phyloP scores from a whole-genome alignment of 371 early-diverging fungal species.

The Mortierella sp. region DNA sequence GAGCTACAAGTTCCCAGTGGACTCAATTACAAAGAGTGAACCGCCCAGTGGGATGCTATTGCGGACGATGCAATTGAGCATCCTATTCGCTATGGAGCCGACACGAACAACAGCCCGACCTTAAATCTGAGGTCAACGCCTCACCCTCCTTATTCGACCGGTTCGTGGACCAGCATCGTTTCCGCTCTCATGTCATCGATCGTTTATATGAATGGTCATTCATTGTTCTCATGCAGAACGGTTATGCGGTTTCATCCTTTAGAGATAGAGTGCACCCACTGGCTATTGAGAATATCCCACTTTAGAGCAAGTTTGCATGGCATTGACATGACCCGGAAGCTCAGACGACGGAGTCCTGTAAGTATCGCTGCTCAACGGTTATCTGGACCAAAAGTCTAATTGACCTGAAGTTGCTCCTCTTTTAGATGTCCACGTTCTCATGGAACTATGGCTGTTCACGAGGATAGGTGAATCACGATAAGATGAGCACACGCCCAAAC shows the following conservation, averaged over 20 bases:
- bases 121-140: not conserved
- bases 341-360: not conserved
- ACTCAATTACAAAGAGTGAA: too few species aligned
- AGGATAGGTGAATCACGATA: not conserved
- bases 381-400: too few species aligned
- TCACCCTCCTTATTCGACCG: not conserved
- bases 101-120: constrained; percentile 6
- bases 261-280: too few species aligned
- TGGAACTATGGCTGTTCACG: not conserved
- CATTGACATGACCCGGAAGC: not conserved
- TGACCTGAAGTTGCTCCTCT: not conserved
- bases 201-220: not conserved
- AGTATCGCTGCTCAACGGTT: not conserved
- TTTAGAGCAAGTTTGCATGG: not conserved
- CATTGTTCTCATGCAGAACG: not conserved
- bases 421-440: not conserved
- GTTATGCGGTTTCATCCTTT: not conserved
- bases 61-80: not conserved
- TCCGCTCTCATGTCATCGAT: not conserved
- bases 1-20: too few species aligned
- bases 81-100: not conserved
- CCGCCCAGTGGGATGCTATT: too few species aligned
- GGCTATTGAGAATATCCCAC: not conserved
- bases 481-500: not conserved
- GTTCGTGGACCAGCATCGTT: not conserved